Evolutionary conservation across 306 rosid species (phyloP).

Genomic region (Casuarina glauca): DNA sequence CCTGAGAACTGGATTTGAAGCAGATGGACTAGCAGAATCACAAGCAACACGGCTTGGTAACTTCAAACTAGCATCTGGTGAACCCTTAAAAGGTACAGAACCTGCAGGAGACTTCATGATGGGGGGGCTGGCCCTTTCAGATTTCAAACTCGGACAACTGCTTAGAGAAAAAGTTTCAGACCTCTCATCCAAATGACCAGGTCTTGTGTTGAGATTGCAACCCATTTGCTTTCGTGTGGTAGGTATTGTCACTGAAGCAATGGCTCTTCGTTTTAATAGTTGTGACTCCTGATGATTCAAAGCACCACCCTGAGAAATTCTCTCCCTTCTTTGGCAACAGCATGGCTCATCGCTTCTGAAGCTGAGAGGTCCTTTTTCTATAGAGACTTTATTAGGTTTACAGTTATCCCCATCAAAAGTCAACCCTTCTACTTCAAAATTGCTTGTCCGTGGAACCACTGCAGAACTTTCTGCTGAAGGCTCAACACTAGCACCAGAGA

Average conservation of each 20-base stretch:
- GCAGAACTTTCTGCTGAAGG: slow-evolving; percentile 34
- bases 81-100: slow-evolving; percentile 22
- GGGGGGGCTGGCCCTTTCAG: slow-evolving; percentile 25
- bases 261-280: slow-evolving; percentile 32
- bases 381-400: slow-evolving; percentile 26
- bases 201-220: slow-evolving; percentile 28
- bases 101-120: slow-evolving; percentile 19
- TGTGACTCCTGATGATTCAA: slow-evolving; percentile 45
- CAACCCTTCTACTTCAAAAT: slow-evolving; percentile 23
- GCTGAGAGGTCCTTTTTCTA: slow-evolving; percentile 36
- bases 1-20: slow-evolving; percentile 54
- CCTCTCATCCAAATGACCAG: slow-evolving; percentile 26
- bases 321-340: slow-evolving; percentile 57
- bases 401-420: slow-evolving; percentile 31
- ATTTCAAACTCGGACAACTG: slow-evolving; percentile 17
- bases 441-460: slow-evolving; percentile 19
- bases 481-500: slow-evolving; percentile 32
- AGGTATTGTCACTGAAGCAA: slow-evolving; percentile 30
- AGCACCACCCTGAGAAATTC: slow-evolving; percentile 35
- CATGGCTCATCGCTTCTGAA: slow-evolving; percentile 42
- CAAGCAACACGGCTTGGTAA: slow-evolving; percentile 24
- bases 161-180: slow-evolving; percentile 26
- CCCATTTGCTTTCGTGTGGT: slow-evolving; percentile 33
- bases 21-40: slow-evolving; percentile 48
- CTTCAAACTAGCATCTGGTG: slow-evolving; percentile 28